Percentiles rank a stretch among this genome's conserved stretches.
These are phyloP conservation scores for Xylariaceae sp. DNA, from an alignment of 2,329 filamentous ascomycete genomes.

Conservation along the genomic window DNA sequence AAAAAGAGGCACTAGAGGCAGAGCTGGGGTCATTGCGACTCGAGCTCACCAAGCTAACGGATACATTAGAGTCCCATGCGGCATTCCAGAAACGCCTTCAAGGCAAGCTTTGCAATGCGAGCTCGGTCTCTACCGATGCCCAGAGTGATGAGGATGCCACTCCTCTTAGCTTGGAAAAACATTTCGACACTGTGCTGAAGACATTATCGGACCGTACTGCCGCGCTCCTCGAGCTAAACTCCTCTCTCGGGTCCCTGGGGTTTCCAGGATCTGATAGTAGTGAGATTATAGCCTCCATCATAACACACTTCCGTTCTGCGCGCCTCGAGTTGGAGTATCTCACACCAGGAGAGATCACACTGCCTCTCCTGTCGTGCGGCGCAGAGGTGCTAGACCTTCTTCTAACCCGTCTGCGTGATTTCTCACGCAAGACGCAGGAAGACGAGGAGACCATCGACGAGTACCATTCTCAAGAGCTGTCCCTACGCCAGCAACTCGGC, in stretches of 20 bases:
- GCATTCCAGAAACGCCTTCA: conserved; percentile 36
- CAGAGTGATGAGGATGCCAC: conserved; percentile 13
- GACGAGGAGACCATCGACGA: conserved; percentile 57
- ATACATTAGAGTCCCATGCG: conserved; percentile 47
- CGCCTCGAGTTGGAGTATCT: conserved; percentile 62
- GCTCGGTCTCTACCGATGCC: background rate
- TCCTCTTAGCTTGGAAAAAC: conserved; percentile 38
- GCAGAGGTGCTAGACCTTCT: conserved; percentile 56
- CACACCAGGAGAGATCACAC: conserved; percentile 54
- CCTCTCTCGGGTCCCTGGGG: conserved; percentile 47
- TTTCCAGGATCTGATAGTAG: conserved; percentile 47
- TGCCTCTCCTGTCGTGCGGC: conserved; percentile 52
- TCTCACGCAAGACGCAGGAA: conserved; percentile 46
- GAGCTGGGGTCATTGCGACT: conserved; percentile 48
- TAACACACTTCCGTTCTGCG: conserved; percentile 51
- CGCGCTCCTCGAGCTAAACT: conserved; percentile 44
- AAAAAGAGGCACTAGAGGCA: conserved; percentile 42
- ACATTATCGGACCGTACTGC: conserved; percentile 48
- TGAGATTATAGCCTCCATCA: conserved; percentile 49
- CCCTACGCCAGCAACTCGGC: conserved; percentile 55
- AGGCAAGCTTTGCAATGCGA: conserved; percentile 20
- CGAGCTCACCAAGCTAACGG: conserved; percentile 47
- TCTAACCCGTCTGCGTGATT: conserved; percentile 47
- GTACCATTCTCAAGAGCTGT: conserved; percentile 55
- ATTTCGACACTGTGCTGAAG: conserved; percentile 43